phyloP scores from a whole-genome alignment of 768 basidiomycete genomes.

The Cystobasidium tubakii region DNA sequence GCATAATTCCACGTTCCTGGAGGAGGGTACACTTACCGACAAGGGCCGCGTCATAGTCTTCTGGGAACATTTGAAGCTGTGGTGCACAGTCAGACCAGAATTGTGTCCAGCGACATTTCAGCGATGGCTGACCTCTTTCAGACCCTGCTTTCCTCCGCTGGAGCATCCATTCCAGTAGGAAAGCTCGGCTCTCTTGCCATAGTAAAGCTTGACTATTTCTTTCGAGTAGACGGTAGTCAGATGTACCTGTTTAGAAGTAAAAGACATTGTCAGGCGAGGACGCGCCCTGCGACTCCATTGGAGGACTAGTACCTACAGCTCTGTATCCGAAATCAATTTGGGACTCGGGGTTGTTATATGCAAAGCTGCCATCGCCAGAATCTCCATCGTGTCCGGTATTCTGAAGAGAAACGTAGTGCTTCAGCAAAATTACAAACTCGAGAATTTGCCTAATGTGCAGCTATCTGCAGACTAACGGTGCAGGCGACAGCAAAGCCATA shows the following conservation, averaged over 20 bases:
- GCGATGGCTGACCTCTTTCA: conserved; percentile 11
- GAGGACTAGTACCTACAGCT: background rate
- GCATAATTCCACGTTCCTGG: background rate
- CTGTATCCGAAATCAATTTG: conserved; percentile 16
- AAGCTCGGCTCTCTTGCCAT: conserved; percentile 35
- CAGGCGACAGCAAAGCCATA: conserved; percentile 30
- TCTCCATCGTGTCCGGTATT: conserved; percentile 25
- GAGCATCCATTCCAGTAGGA: conserved; percentile 45
- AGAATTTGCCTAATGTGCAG: background rate
- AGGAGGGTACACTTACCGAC: conserved; percentile 39
- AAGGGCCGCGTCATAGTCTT: conserved; percentile 40
- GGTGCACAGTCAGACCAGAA: background rate
- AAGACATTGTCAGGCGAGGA: no score
- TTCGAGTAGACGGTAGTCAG: conserved; percentile 42
- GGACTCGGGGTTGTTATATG: background rate
- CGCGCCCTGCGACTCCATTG: no score
- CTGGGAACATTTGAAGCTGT: conserved; percentile 35
- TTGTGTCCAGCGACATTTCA: background rate
- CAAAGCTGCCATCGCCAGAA: conserved; percentile 39
- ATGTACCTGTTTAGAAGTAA: conserved; percentile 34
- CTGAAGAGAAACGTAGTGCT: background rate
- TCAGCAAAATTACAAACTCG: no score
- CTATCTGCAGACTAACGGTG: background rate
- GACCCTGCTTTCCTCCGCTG: conserved; percentile 43
- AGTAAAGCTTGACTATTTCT: conserved; percentile 40